Evolutionary conservation across 352 stramenopile species (phyloP), one percentile per base, ranked within the genome.

Genomic region (Plasmopara muralis): DNA sequence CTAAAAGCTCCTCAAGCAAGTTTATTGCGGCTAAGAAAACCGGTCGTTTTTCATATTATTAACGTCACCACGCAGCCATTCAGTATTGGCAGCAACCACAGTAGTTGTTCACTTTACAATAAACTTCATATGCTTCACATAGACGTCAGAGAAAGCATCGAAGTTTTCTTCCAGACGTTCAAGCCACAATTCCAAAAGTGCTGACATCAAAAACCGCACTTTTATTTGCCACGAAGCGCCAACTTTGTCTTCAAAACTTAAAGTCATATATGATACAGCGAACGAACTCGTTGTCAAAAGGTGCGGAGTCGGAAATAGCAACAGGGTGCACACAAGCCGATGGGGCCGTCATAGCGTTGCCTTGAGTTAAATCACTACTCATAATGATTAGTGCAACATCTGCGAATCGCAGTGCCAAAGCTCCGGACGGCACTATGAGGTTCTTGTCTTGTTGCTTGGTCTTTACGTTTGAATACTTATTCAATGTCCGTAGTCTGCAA

Each of bases 181-280:
- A 12, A 93, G 63, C 83, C 83, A 93, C 47, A 93, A 64, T 37
- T 87, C 74, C 1, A 89, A 57, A 30, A 93, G 54, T 10, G 76
- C 67, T 12, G 66, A 59, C 15, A 93, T 47, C 33, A 93, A 47
- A 14, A 70, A 51, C 2, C 73, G 65, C 10, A 79, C 79, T 40
- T 92, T 92, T 14, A 78, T 61, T 58, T 88, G 74, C 81, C 81
- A 91, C 9, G 81, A 87, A 25, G 62, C 70, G 14, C 37, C 56
- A 4, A 44, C 28, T n/a, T 66, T 66, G 16, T 43, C 56, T 38
- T 42, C 52, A 31, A 38, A 44, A 12, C 35, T 66, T 6, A 55
- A 50, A 38, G 55, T 64, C 6, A 43, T 38, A 0, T 55, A 56
- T 30, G 56, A 35, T 46, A 45, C 14, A 18, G 60, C 52, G 33